Evolutionary conservation across 2,329 filamentous ascomycete species (phyloP).

Genomic region (Niveomyces coronatus): DNA sequence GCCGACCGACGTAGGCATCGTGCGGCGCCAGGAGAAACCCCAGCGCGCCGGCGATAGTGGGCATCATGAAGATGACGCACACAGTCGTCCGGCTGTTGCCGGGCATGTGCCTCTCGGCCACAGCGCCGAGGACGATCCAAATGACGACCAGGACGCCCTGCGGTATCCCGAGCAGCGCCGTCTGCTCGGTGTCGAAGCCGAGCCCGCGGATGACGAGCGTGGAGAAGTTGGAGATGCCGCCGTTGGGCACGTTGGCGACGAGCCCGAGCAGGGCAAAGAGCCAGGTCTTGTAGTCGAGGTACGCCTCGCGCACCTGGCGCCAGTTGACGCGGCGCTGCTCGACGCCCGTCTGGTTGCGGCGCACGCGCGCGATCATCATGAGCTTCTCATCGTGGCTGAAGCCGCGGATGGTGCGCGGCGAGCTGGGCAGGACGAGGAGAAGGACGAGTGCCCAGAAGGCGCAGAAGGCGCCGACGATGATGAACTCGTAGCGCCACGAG

Average conservation of each 20-base stretch:
- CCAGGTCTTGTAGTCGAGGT: conserved; percentile 48
- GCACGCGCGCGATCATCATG: conserved; percentile 44
- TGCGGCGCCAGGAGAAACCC: conserved; percentile 44
- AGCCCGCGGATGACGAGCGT: conserved; percentile 50
- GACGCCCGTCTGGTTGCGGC: conserved; percentile 47
- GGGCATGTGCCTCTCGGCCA: conserved; percentile 28
- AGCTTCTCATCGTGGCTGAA: conserved; percentile 40
- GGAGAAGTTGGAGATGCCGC: conserved; percentile 50
- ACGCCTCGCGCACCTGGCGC: conserved; percentile 44
- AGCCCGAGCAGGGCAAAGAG: conserved; percentile 45
- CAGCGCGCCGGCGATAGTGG: conserved; percentile 48
- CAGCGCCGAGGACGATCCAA: conserved; percentile 31
- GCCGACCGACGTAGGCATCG: conserved; percentile 38
- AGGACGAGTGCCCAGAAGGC: conserved; percentile 49
- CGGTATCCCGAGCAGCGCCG: conserved; percentile 28
- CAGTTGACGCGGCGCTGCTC: conserved; percentile 46
- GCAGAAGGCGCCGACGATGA: conserved; percentile 51
- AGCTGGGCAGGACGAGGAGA: conserved; percentile 45
- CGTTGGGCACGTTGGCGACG: conserved; percentile 45
- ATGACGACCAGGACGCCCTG: conserved; percentile 27
- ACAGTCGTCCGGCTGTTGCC: conserved; percentile 41
- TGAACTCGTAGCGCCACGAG: conserved; percentile 58
- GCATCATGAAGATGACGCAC: conserved; percentile 45
- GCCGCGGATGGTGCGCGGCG: conserved; percentile 42
- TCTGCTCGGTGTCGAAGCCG: conserved; percentile 34